Conservation (phyloP, 2,329 filamentous ascomycete species). For the Stemphylium vesicarium region DNA sequence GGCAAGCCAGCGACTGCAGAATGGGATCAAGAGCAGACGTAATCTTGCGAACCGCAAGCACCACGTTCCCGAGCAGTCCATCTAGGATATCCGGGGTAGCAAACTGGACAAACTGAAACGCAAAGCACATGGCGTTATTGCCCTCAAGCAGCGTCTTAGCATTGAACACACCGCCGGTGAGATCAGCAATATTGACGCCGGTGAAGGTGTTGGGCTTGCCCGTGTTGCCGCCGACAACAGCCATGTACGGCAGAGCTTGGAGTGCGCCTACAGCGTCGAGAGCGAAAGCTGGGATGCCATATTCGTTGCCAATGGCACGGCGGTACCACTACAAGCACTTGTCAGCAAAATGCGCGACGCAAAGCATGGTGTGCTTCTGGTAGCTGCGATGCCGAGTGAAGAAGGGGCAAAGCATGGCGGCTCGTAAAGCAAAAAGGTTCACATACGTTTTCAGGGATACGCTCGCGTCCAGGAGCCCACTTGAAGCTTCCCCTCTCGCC, state of each 20-base stretch:
- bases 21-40: slow-evolving; percentile 21
- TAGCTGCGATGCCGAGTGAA: no score
- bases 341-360: no score
- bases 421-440: not conserved
- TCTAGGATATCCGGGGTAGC: slow-evolving; percentile 19
- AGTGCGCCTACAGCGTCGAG: slow-evolving; percentile 15
- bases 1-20: slow-evolving; percentile 13
- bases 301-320: slow-evolving; percentile 20
- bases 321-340: slow-evolving; percentile 4
- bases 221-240: slow-evolving; percentile 26
- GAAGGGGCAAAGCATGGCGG: slow-evolving; percentile 4
- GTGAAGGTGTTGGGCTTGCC: slow-evolving; percentile 24
- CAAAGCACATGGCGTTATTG: slow-evolving; percentile 25
- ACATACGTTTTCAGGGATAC: slow-evolving; percentile 29
- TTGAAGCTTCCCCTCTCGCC: slow-evolving; percentile 24
- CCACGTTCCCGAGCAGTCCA: slow-evolving; percentile 20
- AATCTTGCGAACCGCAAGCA: slow-evolving; percentile 19
- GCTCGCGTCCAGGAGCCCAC: slow-evolving; percentile 22
- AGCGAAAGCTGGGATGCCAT: not conserved
- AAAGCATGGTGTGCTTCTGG: no score
- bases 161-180: slow-evolving; percentile 27
- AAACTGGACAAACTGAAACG: slow-evolving; percentile 19
- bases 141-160: slow-evolving; percentile 17
- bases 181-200: slow-evolving; percentile 21
- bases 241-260: slow-evolving; percentile 11